phyloP scores from a whole-genome alignment of 148 eudicot genomes.

The Chenopodium quinoa region DNA sequence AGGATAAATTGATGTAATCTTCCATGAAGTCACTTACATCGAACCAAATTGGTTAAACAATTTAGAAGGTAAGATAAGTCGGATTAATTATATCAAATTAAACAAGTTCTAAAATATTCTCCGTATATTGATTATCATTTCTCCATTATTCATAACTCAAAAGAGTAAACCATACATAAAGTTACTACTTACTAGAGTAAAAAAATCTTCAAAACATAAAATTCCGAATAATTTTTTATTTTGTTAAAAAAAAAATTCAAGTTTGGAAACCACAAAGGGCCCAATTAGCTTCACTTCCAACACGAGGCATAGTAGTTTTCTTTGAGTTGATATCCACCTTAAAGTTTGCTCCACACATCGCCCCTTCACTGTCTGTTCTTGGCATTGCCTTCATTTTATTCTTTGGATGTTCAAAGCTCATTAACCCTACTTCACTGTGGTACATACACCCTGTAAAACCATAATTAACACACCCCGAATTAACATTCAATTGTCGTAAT shows the following conservation, averaged over 20 bases:
- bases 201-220: too few relatives aligned
- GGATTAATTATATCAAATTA: too few relatives aligned
- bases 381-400: slow-evolving; percentile 86
- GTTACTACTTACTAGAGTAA: background rate
- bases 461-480: background rate
- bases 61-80: too few relatives aligned
- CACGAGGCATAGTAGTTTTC: slow-evolving; percentile 64
- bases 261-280: slow-evolving; percentile 33
- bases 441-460: slow-evolving; percentile 66
- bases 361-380: slow-evolving; percentile 83
- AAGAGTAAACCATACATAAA: background rate
- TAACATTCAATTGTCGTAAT: background rate
- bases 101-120: too few relatives aligned
- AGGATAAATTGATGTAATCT: too few relatives aligned
- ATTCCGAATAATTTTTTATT: background rate
- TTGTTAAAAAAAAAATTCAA: background rate
- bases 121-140: too few relatives aligned
- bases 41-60: too few relatives aligned
- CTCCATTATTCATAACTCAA: too few relatives aligned
- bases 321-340: slow-evolving; percentile 68
- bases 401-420: slow-evolving; percentile 82
- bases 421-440: slow-evolving; percentile 70
- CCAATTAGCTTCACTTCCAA: slow-evolving; percentile 90
- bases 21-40: too few relatives aligned
- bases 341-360: slow-evolving; percentile 78